Evolutionary conservation across 331 rosid genomes (phyloP), one percentile per base, ranked within the genome.

Genomic region (Erythrophleum ivorense): DNA sequence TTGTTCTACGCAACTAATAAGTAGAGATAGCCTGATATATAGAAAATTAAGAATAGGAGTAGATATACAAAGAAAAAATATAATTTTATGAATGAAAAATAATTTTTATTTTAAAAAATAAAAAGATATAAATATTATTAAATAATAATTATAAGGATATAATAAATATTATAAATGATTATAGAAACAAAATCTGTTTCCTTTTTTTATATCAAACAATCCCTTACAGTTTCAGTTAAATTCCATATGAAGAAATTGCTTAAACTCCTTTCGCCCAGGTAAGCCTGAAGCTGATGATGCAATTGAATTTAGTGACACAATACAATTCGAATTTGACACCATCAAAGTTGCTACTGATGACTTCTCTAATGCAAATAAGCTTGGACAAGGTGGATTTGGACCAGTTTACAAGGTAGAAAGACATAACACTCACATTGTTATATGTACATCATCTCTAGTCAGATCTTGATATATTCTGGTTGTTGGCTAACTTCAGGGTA

Each of bases 361-460:
- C 79, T 89, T 91, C 62, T 79, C 91, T 34, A 81, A 71, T 38
- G 76, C 58, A 52, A 88, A 88, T 58, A 87, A 80, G 19, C 76
- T 88, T 24, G 91, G 92, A 68, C 75, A 85, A 71, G 92, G 90
- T 19, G 91, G 92, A 46, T 88, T 88, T 82, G 92, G 91, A 29
- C 59, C 66, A 4, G 94, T 88, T 49, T 90, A 85, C 81, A 89
- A 81, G 71, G 71, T 65, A 65, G 6, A 65, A 10, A 65, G 48
- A 64, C 36, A 16, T 15, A 36, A 36, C 29, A 65, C 0, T 64
- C 48, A 65, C 71, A 65, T 4, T 7, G 8, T 16, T 38, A 65
- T 36, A 8, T 34, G 15, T 6, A 34, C 6, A 34, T 16, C 3
- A 64, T 14, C 48, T 19, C 12, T 2, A 34, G 33, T 67, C 73